phyloP scores from a whole-genome alignment of 2,329 filamentous ascomycete species.

The Xylariaceae sp. region DNA sequence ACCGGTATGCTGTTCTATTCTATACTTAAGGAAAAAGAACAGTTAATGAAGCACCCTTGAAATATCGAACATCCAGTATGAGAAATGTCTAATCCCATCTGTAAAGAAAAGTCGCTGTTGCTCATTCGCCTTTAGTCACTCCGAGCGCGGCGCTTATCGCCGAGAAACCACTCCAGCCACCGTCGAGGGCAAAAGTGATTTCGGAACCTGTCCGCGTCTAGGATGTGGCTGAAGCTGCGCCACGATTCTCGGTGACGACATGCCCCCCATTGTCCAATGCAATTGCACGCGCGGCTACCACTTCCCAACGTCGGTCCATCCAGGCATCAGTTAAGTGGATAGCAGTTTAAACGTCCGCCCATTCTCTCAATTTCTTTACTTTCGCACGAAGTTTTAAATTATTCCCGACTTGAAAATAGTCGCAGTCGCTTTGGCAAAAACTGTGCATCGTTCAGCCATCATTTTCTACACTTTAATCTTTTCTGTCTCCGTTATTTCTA shows the following conservation, averaged over 20 bases:
- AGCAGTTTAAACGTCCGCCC: not conserved
- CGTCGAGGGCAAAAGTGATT: not conserved
- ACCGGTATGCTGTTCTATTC: too few species aligned
- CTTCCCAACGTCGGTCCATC: not conserved
- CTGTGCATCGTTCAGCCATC: slow-evolving; percentile 18
- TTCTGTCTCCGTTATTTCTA: not conserved
- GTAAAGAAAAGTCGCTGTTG: too few species aligned
- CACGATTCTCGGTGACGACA: slow-evolving; percentile 18
- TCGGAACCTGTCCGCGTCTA: not conserved
- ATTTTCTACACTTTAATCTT: slow-evolving; percentile 9
- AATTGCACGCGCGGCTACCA: not conserved
- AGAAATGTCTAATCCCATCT: too few species aligned
- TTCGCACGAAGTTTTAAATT: not conserved
- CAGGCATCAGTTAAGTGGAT: slow-evolving; percentile 4
- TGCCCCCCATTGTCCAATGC: slow-evolving; percentile 6
- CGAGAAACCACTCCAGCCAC: not conserved
- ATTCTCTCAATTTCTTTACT: slow-evolving; percentile 4
- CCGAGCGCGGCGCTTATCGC: too few species aligned
- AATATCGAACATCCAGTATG: too few species aligned
- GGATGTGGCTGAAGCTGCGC: slow-evolving; percentile 20
- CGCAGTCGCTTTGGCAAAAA: slow-evolving; percentile 1
- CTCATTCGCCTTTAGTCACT: too few species aligned
- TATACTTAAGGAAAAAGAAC: too few species aligned
- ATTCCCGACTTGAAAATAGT: slow-evolving; percentile 1
- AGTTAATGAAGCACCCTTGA: too few species aligned